Conservation (phyloP, 1,139 yeast genomes). For the Sugiyamaella japonica region DNA sequence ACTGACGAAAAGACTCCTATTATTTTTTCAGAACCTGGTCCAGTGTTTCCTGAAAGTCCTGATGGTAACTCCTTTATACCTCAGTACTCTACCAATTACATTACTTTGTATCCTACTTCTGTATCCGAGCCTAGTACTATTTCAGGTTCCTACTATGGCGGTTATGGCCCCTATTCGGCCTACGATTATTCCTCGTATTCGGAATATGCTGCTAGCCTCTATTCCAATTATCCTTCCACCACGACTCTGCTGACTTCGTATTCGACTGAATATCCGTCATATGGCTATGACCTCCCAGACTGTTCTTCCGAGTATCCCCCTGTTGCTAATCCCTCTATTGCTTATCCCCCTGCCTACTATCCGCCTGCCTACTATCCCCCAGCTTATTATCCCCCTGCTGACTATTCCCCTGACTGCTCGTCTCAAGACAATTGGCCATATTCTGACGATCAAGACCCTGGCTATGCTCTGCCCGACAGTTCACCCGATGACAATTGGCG, state of each 20-base stretch:
- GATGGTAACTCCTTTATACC: neutral
- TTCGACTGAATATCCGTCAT: neutral
- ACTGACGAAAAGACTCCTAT: neutral
- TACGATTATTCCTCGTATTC: neutral
- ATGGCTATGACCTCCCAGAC: too few species aligned
- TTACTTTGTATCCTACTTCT: conserved; percentile 9
- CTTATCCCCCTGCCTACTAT: neutral
- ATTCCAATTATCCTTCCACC: neutral
- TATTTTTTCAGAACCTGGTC: conserved; percentile 6
- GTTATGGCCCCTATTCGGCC: neutral
- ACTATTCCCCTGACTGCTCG: too few species aligned
- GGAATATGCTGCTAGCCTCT: neutral
- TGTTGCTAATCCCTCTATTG: neutral
- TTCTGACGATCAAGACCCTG: too few species aligned
- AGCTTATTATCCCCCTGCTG: too few species aligned
- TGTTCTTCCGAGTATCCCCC: too few species aligned
- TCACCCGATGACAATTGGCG: too few species aligned
- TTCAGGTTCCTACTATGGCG: conserved; percentile 1
- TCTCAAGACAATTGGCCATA: too few species aligned
- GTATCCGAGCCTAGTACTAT: neutral
- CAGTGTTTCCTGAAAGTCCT: conserved; percentile 1
- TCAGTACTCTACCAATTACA: conserved; percentile 6
- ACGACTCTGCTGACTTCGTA: neutral
- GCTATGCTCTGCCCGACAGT: too few species aligned
- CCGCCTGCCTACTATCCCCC: too few species aligned